These are phyloP conservation scores for Diaporthe destruens DNA, from an alignment of 2,329 filamentous ascomycete genomes.

Conservation along the genomic window DNA sequence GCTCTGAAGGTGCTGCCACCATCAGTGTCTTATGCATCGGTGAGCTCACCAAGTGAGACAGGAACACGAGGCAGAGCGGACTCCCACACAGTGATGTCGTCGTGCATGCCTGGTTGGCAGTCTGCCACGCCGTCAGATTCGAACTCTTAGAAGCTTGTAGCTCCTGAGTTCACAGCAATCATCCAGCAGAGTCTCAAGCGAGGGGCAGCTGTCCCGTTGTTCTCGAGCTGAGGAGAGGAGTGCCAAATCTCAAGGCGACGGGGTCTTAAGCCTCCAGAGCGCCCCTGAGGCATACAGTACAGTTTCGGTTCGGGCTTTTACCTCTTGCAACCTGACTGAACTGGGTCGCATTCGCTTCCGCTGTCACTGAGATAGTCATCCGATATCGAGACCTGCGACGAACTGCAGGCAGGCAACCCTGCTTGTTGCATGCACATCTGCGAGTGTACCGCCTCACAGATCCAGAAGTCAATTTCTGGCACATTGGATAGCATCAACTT, in stretches of 20 bases:
- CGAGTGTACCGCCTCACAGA: background rate
- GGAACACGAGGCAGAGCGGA: conserved; percentile 13
- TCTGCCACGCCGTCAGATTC: conserved; percentile 5
- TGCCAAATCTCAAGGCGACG: background rate
- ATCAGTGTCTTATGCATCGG: conserved; percentile 1
- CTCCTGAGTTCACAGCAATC: too few relatives aligned
- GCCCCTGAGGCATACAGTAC: background rate
- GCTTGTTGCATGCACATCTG: conserved; percentile 37
- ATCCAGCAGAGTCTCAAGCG: conserved; percentile 5
- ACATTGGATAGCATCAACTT: background rate
- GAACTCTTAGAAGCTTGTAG: too few relatives aligned
- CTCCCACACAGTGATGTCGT: conserved; percentile 26
- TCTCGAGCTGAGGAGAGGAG: background rate
- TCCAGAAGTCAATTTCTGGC: conserved; percentile 12
- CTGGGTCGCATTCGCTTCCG: conserved; percentile 16
- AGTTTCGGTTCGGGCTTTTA: background rate
- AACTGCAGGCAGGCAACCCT: conserved; percentile 45
- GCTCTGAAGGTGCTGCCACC: conserved; percentile 2
- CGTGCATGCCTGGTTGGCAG: conserved; percentile 12
- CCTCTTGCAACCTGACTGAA: background rate
- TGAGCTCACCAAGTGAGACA: conserved; percentile 27
- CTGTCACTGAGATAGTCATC: background rate
- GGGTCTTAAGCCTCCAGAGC: background rate
- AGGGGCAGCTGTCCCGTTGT: background rate
- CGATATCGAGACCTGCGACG: conserved; percentile 8